Conservation (phyloP, 176 grass and related monocot genomes). For the Stipa capillata region DNA sequence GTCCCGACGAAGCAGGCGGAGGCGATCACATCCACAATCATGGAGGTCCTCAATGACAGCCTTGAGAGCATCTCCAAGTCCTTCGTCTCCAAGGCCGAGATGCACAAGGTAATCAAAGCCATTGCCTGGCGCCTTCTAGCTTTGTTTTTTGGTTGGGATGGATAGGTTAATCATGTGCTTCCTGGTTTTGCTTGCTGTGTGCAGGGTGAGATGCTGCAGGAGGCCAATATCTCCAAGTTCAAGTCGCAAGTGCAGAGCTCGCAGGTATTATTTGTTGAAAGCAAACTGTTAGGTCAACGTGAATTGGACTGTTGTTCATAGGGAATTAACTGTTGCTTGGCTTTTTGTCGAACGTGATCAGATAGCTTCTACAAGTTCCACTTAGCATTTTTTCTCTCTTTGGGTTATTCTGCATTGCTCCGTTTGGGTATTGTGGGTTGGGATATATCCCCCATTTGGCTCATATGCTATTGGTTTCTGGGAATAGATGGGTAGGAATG, state of each 20-base stretch:
- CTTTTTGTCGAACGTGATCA: neutral
- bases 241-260: constrained; percentile 65
- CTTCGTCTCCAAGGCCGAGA: too few species aligned
- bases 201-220: constrained; percentile 80
- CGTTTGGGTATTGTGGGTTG: neutral
- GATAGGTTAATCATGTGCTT: too few species aligned
- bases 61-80: too few species aligned
- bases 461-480: neutral
- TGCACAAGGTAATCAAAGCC: constrained; percentile 47
- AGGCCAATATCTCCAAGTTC: constrained; percentile 73
- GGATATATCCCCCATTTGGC: neutral
- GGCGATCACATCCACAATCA: constrained; percentile 76
- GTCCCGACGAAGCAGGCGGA: constrained; percentile 85
- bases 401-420: neutral
- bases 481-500: neutral
- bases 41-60: constrained; percentile 84
- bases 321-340: neutral
- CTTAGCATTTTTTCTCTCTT: neutral
- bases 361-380: neutral
- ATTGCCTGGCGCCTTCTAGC: neutral
- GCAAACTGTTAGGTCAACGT: neutral
- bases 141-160: neutral
- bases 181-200: neutral
- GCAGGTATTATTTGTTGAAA: constrained; percentile 28
- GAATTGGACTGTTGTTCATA: neutral